Conservation (phyloP, 1,284 basidiomycete species). For the Singerocomus rubriflavus region DNA sequence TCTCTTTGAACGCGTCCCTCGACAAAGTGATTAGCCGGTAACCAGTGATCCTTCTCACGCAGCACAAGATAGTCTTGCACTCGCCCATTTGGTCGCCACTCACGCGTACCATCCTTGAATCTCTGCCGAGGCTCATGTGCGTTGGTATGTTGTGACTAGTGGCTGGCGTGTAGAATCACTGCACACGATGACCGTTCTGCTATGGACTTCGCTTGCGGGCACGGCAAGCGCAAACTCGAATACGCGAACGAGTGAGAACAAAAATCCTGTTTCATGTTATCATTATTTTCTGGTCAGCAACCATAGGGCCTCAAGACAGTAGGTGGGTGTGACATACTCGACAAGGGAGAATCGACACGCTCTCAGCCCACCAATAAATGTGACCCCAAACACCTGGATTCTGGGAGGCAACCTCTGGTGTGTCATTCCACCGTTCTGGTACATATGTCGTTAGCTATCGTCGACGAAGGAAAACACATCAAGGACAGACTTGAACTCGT, state of each 20-base stretch:
- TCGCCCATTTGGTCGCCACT: too few species aligned
- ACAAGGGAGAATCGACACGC: slow-evolving; percentile 65
- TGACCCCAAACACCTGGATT: slow-evolving; percentile 62
- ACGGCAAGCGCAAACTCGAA: slow-evolving; percentile 57
- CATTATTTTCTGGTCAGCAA: neutral
- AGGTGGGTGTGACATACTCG: slow-evolving; percentile 42
- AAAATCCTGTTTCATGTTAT: slow-evolving; percentile 39
- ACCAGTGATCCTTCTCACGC: too few species aligned
- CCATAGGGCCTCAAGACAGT: neutral
- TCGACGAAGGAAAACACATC: neutral
- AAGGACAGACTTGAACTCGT: slow-evolving; percentile 24
- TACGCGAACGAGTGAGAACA: slow-evolving; percentile 54
- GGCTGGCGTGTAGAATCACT: slow-evolving; percentile 11
- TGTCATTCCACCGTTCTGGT: slow-evolving; percentile 57
- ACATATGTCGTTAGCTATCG: neutral
- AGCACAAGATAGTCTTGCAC: too few species aligned
- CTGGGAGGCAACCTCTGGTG: slow-evolving; percentile 41
- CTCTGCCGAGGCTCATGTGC: too few species aligned
- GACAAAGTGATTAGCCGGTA: too few species aligned
- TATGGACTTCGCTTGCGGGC: slow-evolving; percentile 39
- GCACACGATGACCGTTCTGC: slow-evolving; percentile 35
- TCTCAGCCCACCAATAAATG: slow-evolving; percentile 57
- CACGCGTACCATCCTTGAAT: too few species aligned
- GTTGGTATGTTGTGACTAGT: slow-evolving; percentile 13
- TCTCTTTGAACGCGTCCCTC: too few species aligned